These are phyloP conservation scores for Cladophialophora bantiana DNA, from an alignment of 2,329 filamentous ascomycete genomes.

Conservation along the genomic window DNA sequence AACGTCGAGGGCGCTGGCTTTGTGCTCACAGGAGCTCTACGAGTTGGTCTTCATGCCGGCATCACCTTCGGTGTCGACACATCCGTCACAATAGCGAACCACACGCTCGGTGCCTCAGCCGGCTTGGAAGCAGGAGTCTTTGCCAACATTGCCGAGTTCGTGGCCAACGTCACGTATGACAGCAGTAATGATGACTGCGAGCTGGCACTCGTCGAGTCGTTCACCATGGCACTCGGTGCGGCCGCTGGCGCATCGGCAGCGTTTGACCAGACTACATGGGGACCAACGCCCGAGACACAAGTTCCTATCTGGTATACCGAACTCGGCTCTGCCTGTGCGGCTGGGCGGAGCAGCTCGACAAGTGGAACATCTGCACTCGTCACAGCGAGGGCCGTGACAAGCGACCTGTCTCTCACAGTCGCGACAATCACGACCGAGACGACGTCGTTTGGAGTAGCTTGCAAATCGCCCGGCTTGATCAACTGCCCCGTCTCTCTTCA, in stretches of 20 bases:
- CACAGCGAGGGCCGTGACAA: background rate
- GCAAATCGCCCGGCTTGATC: constrained; percentile 7
- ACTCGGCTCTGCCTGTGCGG: background rate
- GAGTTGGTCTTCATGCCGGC: constrained; percentile 2
- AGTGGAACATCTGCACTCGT: background rate
- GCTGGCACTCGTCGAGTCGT: constrained; percentile 2
- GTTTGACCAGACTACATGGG: constrained; percentile 2
- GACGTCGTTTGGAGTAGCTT: background rate
- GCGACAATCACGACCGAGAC: constrained; percentile 1
- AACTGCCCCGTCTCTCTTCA: constrained; percentile 12
- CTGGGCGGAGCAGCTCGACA: background rate
- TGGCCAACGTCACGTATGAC: background rate
- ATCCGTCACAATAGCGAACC: background rate
- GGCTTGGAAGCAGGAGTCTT: constrained; percentile 1
- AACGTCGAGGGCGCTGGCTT: background rate
- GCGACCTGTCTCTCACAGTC: background rate
- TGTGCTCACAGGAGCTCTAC: background rate
- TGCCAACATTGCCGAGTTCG: constrained; percentile 14
- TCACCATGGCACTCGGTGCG: background rate
- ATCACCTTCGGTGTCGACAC: background rate
- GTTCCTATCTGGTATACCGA: constrained; percentile 6
- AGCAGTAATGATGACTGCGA: background rate
- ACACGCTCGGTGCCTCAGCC: constrained; percentile 1
- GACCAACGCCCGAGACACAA: constrained; percentile 1
- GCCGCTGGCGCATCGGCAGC: constrained; percentile 2